A percentile compares a stretch with the other conserved stretches of the same genome.
Evolutionary conservation across 2,329 filamentous ascomycete species (phyloP).

Genomic region (Penicillium sp.): DNA sequence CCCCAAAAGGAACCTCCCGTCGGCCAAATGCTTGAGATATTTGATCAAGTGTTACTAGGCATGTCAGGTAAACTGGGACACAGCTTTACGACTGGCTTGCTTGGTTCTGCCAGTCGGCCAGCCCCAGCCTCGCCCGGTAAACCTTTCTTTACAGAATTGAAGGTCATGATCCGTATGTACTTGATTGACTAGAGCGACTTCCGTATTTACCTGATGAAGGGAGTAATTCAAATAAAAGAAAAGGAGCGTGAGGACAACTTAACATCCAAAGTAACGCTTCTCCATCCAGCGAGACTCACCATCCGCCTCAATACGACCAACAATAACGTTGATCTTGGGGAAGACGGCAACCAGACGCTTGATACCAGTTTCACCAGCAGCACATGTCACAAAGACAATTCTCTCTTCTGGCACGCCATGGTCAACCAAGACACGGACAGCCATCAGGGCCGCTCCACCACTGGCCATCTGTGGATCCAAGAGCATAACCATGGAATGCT

Average conservation of each 20-base stretch:
- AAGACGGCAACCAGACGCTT: slow-evolving; percentile 88
- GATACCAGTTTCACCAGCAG: slow-evolving; percentile 81
- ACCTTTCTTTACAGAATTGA: not conserved
- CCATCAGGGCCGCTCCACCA: slow-evolving; percentile 87
- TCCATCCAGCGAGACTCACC: slow-evolving; percentile 90
- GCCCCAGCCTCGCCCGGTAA: not conserved
- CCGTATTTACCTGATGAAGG: not conserved
- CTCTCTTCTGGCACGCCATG: slow-evolving; percentile 83
- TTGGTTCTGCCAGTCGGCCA: not conserved
- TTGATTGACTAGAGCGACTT: slow-evolving; percentile 14
- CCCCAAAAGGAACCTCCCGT: slow-evolving; percentile 6
- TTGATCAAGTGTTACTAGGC: not conserved
- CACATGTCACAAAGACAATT: slow-evolving; percentile 93
- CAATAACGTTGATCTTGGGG: slow-evolving; percentile 82
- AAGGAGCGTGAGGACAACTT: slow-evolving; percentile 4
- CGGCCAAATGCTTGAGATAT: not conserved
- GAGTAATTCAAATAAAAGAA: not conserved
- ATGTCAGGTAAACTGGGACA: not conserved
- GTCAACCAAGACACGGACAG: slow-evolving; percentile 92
- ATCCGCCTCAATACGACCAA: slow-evolving; percentile 80
- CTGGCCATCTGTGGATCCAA: slow-evolving; percentile 95
- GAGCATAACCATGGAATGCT: slow-evolving; percentile 81
- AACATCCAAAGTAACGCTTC: slow-evolving; percentile 88
- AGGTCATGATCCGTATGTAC: not conserved
- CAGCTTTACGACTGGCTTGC: not conserved